phyloP scores from a whole-genome alignment of 805 yeast species.

The Blastobotrys peoriensis region DNA sequence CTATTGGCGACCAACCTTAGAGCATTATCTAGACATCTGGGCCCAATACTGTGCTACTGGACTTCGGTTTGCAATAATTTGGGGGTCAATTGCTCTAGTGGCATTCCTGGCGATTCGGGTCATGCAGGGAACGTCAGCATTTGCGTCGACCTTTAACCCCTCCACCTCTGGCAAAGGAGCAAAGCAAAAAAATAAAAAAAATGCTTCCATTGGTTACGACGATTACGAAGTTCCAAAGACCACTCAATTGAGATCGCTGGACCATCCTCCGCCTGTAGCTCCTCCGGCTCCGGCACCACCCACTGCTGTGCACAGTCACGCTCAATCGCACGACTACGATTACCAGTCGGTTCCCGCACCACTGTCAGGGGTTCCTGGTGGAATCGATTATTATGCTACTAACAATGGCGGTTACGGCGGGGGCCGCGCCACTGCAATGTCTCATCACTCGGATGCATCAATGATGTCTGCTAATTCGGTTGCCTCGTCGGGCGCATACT shows the following conservation, averaged over 20 bases:
- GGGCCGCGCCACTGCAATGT: background rate
- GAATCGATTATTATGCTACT: too few species aligned
- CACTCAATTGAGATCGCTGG: too few species aligned
- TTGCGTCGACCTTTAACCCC: conserved; percentile 5
- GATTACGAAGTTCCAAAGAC: background rate
- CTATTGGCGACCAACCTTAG: conserved; percentile 9
- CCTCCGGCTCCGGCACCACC: too few species aligned
- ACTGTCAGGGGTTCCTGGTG: too few species aligned
- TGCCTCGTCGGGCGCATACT: too few species aligned
- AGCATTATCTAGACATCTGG: conserved; percentile 13
- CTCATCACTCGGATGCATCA: background rate
- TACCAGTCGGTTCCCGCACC: too few species aligned
- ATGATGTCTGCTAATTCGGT: background rate
- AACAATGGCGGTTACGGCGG: too few species aligned
- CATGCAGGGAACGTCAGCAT: conserved; percentile 11
- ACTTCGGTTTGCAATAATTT: conserved; percentile 6
- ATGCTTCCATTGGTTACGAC: background rate
- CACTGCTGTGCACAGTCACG: too few species aligned
- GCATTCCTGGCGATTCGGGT: conserved; percentile 8
- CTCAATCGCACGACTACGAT: too few species aligned
- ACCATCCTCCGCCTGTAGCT: too few species aligned
- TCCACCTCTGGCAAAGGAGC: background rate
- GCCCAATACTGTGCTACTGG: conserved; percentile 9
- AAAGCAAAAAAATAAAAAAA: background rate
- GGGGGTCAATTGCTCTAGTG: conserved; percentile 12